Conservation (phyloP, 768 basidiomycete species). For the Termitomyces sp. region DNA sequence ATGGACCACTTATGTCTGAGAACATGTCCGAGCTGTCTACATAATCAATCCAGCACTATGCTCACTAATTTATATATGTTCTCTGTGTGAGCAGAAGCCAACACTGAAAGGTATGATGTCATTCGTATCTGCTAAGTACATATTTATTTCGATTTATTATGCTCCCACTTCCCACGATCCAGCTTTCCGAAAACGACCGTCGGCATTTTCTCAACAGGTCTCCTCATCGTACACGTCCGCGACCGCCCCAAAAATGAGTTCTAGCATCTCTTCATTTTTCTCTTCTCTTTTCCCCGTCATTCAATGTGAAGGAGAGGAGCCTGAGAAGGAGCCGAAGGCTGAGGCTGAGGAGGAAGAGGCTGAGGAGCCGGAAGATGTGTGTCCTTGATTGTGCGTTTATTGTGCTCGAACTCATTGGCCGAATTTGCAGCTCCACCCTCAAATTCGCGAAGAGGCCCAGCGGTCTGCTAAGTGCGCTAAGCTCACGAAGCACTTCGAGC, state of each 20-base stretch:
- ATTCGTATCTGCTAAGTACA: background rate
- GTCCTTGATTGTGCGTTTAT: slow-evolving; percentile 28
- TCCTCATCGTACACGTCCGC: slow-evolving; percentile 2
- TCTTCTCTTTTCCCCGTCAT: slow-evolving; percentile 44
- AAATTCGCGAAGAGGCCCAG: slow-evolving; percentile 75
- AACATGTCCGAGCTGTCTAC: background rate
- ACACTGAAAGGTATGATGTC: background rate
- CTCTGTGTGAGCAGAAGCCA: background rate
- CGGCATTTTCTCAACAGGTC: slow-evolving; percentile 6
- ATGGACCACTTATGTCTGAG: background rate
- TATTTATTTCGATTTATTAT: background rate
- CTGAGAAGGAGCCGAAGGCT: slow-evolving; percentile 57
- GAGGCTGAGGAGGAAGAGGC: slow-evolving; percentile 41
- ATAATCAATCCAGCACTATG: background rate
- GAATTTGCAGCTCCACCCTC: slow-evolving; percentile 58
- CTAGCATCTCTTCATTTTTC: slow-evolving; percentile 41
- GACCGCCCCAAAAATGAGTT: slow-evolving; percentile 30
- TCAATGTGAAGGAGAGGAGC: slow-evolving; percentile 44
- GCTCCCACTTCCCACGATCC: slow-evolving; percentile 9
- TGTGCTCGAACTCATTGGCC: background rate
- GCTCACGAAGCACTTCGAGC: slow-evolving; percentile 79
- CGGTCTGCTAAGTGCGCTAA: slow-evolving; percentile 62
- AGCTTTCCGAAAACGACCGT: slow-evolving; percentile 17
- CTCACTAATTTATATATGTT: background rate
- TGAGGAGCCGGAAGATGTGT: slow-evolving; percentile 82